phyloP scores from a whole-genome alignment of 2,329 filamentous ascomycete genomes.

The Fusarium sp. region DNA sequence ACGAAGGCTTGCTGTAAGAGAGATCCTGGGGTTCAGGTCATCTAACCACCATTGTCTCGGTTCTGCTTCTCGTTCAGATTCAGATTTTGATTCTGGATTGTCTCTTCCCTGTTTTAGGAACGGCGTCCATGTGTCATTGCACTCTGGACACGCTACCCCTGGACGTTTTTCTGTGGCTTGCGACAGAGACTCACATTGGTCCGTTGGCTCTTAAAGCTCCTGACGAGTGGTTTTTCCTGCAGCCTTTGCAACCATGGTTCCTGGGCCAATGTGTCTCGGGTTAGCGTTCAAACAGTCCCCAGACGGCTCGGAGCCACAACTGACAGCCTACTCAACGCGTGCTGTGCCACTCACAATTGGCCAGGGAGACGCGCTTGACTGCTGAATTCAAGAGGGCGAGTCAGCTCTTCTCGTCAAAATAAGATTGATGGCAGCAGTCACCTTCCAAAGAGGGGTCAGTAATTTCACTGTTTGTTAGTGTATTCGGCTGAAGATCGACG shows the following conservation, averaged over 20 bases:
- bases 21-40: neutral
- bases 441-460: slow-evolving; percentile 20
- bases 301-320: slow-evolving; percentile 37
- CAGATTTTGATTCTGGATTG: slow-evolving; percentile 7
- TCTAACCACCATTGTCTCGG: slow-evolving; percentile 22
- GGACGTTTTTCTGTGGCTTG: slow-evolving; percentile 27
- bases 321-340: slow-evolving; percentile 24
- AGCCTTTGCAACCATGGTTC: slow-evolving; percentile 26
- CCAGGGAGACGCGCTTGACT: slow-evolving; percentile 9
- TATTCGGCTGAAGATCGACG: slow-evolving; percentile 11
- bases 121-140: slow-evolving; percentile 2
- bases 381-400: slow-evolving; percentile 15
- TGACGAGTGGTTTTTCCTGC: slow-evolving; percentile 19
- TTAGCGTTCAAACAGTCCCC: slow-evolving; percentile 26
- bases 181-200: slow-evolving; percentile 16
- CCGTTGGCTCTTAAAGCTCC: slow-evolving; percentile 16
- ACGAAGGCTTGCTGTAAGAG: neutral
- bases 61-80: slow-evolving; percentile 4
- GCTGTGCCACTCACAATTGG: slow-evolving; percentile 18
- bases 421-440: slow-evolving; percentile 27
- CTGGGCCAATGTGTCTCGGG: slow-evolving; percentile 37
- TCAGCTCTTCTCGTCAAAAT: slow-evolving; percentile 11
- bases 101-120: slow-evolving; percentile 11
- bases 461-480: slow-evolving; percentile 16
- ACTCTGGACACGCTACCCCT: slow-evolving; percentile 11